phyloP scores from a whole-genome alignment of 1,139 yeast species.

The Lodderomyces theae region DNA sequence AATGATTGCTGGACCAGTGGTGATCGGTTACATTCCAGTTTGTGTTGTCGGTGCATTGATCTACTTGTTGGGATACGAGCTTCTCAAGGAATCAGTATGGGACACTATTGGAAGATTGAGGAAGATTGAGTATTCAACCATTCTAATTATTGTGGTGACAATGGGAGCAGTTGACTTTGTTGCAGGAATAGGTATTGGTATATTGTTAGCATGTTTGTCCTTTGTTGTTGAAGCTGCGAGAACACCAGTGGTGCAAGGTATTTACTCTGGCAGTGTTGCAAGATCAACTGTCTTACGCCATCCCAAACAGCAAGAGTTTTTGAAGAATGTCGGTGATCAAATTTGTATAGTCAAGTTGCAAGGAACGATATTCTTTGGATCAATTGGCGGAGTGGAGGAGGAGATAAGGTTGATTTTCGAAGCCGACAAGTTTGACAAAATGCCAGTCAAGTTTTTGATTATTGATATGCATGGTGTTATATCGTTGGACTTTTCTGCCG shows the following conservation, averaged over 20 bases:
- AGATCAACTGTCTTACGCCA: conserved; percentile 92
- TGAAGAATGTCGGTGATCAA: conserved; percentile 85
- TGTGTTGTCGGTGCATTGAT: conserved; percentile 94
- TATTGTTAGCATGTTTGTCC: conserved; percentile 84
- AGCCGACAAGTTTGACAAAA: conserved; percentile 42
- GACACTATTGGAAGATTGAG: conserved; percentile 82
- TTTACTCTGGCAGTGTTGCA: conserved; percentile 85
- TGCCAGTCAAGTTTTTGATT: conserved; percentile 72
- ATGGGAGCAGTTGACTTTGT: conserved; percentile 98
- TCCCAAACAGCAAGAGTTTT: conserved; percentile 82
- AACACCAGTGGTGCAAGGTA: conserved; percentile 75
- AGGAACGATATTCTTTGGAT: conserved; percentile 90
- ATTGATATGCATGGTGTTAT: conserved; percentile 81
- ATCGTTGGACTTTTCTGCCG: conserved; percentile 90
- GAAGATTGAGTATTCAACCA: conserved; percentile 77
- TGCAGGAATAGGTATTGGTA: conserved; percentile 86
- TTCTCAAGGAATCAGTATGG: conserved; percentile 77
- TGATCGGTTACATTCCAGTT: conserved; percentile 92
- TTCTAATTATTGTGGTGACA: conserved; percentile 76
- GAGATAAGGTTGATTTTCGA: conserved; percentile 68
- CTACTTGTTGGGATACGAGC: conserved; percentile 84
- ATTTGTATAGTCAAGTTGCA: conserved; percentile 83
- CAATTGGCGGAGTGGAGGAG: conserved; percentile 86
- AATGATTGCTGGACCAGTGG: conserved; percentile 85
- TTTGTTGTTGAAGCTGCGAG: conserved; percentile 90